phyloP scores from a whole-genome alignment of 345 rosid species.

The Populus nigra region DNA sequence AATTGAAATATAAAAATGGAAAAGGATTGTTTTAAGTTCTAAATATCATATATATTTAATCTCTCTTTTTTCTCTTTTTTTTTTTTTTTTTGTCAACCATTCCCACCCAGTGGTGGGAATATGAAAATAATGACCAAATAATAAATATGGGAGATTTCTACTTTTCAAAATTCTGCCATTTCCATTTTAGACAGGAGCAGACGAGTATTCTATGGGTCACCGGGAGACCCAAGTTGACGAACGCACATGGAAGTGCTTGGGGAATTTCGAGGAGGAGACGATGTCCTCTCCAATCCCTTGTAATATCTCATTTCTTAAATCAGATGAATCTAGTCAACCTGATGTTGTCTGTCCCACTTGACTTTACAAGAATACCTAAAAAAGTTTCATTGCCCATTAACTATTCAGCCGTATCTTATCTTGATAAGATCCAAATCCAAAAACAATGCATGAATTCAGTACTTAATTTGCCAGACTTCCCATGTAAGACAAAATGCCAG shows the following conservation, averaged over 20 bases:
- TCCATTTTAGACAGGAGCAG: too few relatives aligned
- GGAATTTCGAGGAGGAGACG: constrained; percentile 21
- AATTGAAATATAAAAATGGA: too few relatives aligned
- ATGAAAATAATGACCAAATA: too few relatives aligned
- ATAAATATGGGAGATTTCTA: too few relatives aligned
- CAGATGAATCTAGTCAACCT: constrained; percentile 24
- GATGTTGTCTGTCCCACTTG: constrained; percentile 13
- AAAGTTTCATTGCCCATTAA: not conserved
- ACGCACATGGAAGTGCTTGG: constrained; percentile 26
- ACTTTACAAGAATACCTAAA: not conserved
- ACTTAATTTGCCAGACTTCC: not conserved
- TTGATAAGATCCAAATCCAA: not conserved
- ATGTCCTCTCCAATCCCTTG: constrained; percentile 14
- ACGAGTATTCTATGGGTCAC: too few relatives aligned
- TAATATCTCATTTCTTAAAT: not conserved
- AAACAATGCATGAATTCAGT: too few relatives aligned
- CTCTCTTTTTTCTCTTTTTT: too few relatives aligned
- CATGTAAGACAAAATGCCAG: not conserved
- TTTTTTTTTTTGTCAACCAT: too few relatives aligned
- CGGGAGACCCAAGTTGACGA: not conserved
- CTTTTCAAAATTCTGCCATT: too few relatives aligned
- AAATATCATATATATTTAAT: too few relatives aligned
- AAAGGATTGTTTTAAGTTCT: too few relatives aligned
- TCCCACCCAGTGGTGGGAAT: too few relatives aligned
- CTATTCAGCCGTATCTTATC: not conserved